Base-by-base conservation (phyloP, 2,329 filamentous ascomycete genomes). In the Delphinella strobiligena region DNA sequence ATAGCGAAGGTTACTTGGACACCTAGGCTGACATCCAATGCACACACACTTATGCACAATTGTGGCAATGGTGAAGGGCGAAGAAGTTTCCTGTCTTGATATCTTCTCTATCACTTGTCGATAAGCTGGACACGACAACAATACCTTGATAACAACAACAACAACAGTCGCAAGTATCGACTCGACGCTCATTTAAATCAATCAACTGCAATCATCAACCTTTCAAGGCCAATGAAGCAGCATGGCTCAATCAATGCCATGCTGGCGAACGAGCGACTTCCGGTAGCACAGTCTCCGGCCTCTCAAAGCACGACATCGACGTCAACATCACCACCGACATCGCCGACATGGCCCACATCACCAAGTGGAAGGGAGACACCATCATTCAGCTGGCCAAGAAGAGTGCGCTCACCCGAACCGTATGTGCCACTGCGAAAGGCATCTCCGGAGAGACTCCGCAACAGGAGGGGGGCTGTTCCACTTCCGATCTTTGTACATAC, bases 341-440 rank as follows among this genome's bases (percentile, higher is more conserved):
- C 34, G 17, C 34, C 34, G 12, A 19, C 24, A 4, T 41, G 32
- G 2, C 37, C 37, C n/a, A 34, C 37, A 10, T 31, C 33, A 18
- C 33, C 38, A 10, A n/a, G n/a, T n/a, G n/a, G n/a, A n/a, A n/a
- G n/a, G n/a, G 16, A 29, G 4, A 37, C 39, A 12, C 39, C 39
- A 18, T 33, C 34, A 15, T 41, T 41, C 19, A 32, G 27, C 30
- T 41, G 39, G 39, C 41, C 36, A 3, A 31, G 35, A 18, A 17
- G 36, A 31, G 31, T 54, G 16, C 51, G 49, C 18, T 40, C 45
- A 8, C 60, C 62, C 19, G 60, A 61, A 36, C 63, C 64, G 29
- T 61, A 67, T 41, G 55, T 62, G 16, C 52, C 57, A 17, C 51
- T 61, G 10, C 58, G 64, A 17, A 61, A 62, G 45, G 55, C 60